A percentile compares a stretch with the other conserved stretches of the same genome.
These are phyloP conservation scores for Fraxinus floribunda DNA, from an alignment of 305 asterid genomes.

Conservation along the genomic window DNA sequence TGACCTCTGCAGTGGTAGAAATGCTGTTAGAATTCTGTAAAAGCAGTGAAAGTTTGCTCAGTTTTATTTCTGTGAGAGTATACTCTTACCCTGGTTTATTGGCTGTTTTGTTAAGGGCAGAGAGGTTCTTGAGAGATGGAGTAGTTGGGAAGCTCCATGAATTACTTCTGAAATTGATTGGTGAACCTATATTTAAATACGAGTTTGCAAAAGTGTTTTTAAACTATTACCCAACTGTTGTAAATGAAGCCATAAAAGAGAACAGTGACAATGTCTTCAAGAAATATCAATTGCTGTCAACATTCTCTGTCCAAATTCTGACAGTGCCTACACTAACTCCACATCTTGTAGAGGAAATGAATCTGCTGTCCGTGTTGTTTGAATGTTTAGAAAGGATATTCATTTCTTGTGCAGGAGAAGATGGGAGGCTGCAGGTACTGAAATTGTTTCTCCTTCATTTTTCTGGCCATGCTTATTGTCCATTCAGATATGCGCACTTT, in stretches of 20 bases:
- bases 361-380: constrained; percentile 73
- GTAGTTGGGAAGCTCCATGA: constrained; percentile 75
- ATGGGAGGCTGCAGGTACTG: constrained; percentile 77
- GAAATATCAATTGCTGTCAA: constrained; percentile 65
- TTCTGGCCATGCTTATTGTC: not conserved
- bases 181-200: constrained; percentile 83
- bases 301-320: constrained; percentile 87
- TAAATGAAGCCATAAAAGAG: constrained; percentile 53
- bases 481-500: no score
- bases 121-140: constrained; percentile 45
- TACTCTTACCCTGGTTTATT: constrained; percentile 63
- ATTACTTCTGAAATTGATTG: constrained; percentile 78
- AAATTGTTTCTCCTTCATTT: constrained; percentile 5
- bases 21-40: constrained; percentile 80
- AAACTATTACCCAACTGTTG: constrained; percentile 66
- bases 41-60: constrained; percentile 80
- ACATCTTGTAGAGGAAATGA: constrained; percentile 89
- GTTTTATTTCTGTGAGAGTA: constrained; percentile 78
- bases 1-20: constrained; percentile 69
- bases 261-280: constrained; percentile 51
- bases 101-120: constrained; percentile 72
- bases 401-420: constrained; percentile 60
- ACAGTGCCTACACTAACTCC: constrained; percentile 88
- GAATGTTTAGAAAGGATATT: constrained; percentile 69
- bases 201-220: constrained; percentile 88